These are phyloP conservation scores for Elsinoe necatrix DNA, from an alignment of 2,329 filamentous ascomycete species.

Conservation along the genomic window DNA sequence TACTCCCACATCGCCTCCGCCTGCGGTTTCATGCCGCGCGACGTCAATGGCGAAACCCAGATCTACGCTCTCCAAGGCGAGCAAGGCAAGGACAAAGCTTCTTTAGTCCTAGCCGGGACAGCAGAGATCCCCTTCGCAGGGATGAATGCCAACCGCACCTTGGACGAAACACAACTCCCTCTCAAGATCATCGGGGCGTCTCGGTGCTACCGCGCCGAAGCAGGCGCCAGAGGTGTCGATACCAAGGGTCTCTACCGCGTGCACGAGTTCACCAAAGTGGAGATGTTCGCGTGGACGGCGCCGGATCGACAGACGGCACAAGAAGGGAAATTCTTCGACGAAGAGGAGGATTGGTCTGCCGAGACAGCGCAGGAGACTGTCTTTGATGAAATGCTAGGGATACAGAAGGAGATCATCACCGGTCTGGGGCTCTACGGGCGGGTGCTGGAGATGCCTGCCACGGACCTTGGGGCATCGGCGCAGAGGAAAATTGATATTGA, in stretches of 20 bases:
- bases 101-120: constrained; percentile 72
- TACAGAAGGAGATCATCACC: constrained; percentile 76
- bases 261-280: constrained; percentile 97
- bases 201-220: constrained; percentile 92
- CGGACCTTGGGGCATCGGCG: constrained; percentile 83
- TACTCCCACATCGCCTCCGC: constrained; percentile 85
- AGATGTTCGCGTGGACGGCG: constrained; percentile 87
- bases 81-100: constrained; percentile 53
- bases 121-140: constrained; percentile 91
- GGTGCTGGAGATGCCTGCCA: constrained; percentile 82
- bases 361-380: constrained; percentile 44
- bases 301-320: constrained; percentile 38
- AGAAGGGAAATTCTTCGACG: constrained; percentile 23
- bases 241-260: constrained; percentile 95
- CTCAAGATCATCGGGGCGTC: constrained; percentile 74
- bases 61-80: constrained; percentile 65
- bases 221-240: constrained; percentile 77
- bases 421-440: constrained; percentile 75
- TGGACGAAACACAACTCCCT: constrained; percentile 61
- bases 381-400: constrained; percentile 77
- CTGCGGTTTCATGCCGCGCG: constrained; percentile 90
- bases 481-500: constrained; percentile 87
- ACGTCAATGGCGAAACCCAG: constrained; percentile 84
- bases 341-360: constrained; percentile 24
- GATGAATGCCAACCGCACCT: constrained; percentile 67